Evolutionary conservation across 176 grass and related monocot species (phyloP), one percentile per base, ranked within the genome.

Genomic region (Aegilops speltoides): DNA sequence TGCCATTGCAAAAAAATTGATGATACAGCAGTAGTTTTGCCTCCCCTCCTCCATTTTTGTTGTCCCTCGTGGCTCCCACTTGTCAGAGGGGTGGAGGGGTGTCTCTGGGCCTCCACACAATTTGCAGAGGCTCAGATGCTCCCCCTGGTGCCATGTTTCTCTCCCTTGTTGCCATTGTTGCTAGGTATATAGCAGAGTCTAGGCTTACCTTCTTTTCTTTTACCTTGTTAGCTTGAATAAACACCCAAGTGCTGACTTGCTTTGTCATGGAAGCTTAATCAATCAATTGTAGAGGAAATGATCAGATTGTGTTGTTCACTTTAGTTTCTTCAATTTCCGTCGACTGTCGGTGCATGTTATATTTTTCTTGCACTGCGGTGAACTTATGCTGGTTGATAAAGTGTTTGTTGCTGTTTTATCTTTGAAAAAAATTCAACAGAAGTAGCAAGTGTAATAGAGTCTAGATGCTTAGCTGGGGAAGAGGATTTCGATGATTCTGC

Each of bases 41-140:
- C 63, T 70, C 77, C 77, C 15, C 3, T 50, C 56, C 56, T 3
- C 6, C 16, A 17, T 71, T 71, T 43, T 29, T 75, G 31, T 77
- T 82, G 83, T 80, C 46, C 80, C 65, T 71, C 76, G 66, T 94
- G 94, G 90, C 80, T 83, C 85, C 90, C 77, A 75, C 73, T 86
- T 85, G 38, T 50, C 54, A 83, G 57, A 87, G 64, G 78, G 87
- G 86, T 92, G 87, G 92, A 93, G 88, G 94, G 79, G 87, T 87
- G 87, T 82, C 79, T 99, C 97, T 94, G 90, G 87, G 89, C 85
- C 93, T 97, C 94, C 88, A 90, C 90, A 93, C 86, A 91, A 92
- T 93, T 92, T 91, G 88, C 86, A 88, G 92, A 90, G 86, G 81
- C 87, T 85, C 92, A 94, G 92, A 91, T 89, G 92, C 77, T 60